phyloP scores from a whole-genome alignment of 2,329 filamentous ascomycete genomes.

The Arachnopeziza araneosa region DNA sequence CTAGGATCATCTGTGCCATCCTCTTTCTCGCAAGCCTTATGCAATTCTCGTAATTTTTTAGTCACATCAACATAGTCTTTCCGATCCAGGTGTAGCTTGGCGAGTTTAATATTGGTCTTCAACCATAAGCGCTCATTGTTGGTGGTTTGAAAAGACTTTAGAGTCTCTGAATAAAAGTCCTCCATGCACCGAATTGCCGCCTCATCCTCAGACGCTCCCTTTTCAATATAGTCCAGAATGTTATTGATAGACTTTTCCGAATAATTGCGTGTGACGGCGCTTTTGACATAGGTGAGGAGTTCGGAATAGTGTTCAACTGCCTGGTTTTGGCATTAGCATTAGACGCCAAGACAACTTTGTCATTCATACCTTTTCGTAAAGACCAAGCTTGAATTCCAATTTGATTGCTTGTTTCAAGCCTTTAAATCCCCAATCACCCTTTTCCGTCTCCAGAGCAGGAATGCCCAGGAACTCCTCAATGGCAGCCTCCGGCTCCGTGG shows the following conservation, averaged over 20 bases:
- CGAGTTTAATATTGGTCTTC: constrained; percentile 97
- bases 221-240: constrained; percentile 97
- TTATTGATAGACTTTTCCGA: constrained; percentile 99
- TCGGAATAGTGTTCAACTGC: constrained; percentile 89
- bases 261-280: constrained; percentile 94
- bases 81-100: constrained; percentile 82
- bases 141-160: constrained; percentile 91
- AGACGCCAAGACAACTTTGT: background rate
- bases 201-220: constrained; percentile 67
- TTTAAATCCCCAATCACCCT: constrained; percentile 98
- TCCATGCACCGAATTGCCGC: constrained; percentile 80
- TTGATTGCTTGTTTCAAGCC: constrained; percentile 97
- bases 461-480: constrained; percentile 91
- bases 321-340: constrained; percentile 38
- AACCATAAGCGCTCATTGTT: constrained; percentile 97
- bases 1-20: constrained; percentile 87
- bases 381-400: constrained; percentile 86
- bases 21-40: constrained; percentile 79
- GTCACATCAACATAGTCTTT: constrained; percentile 78
- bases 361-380: constrained; percentile 66
- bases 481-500: constrained; percentile 77
- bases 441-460: constrained; percentile 77
- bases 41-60: constrained; percentile 81
- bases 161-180: constrained; percentile 87
- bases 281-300: constrained; percentile 95